Evolutionary conservation across 2,329 filamentous ascomycete genomes (phyloP), one percentile per base, ranked within the genome.

Genomic region (Diplodia mutila): DNA sequence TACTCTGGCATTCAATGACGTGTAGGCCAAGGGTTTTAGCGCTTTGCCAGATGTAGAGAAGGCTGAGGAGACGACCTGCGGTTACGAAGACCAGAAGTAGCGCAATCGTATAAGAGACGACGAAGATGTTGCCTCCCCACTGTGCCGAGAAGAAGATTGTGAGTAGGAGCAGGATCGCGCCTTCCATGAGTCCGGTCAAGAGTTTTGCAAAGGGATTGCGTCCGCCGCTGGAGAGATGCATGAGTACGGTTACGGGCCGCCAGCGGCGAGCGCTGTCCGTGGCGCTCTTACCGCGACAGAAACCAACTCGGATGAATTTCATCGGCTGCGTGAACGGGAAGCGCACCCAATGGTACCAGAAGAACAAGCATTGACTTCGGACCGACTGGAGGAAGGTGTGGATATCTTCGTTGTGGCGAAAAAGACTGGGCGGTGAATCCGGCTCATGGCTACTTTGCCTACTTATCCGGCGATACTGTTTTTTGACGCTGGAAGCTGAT

Each of bases 1-100:
- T 42, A 16, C 21, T 46, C 12, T 66, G 59, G 23, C 65, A 67
- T 14, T 67, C 57, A 18, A 67, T 37, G 34, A 67, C 65, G 27
- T 67, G 65, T 27, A 67, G 7, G 4, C 65, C 65, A 16, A 57
- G 57, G 1, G 34, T 29, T 21, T 67, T 27, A 3, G 65, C 21
- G 21, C 54, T 59, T 4, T 21, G 21, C 34, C 34, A 59, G 34
- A 59, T 46, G 37, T 59, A 59, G 5, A 23, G 1, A 1, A 59
- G 29, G 21, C 34, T 46, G 1, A 59, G 0, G 21, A 59, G 37
- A 6, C 54, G 54, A 9, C 54, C 54, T 11, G 18, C 23, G 4
- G 54, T 59, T 4, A 59, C 54, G 5, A 46, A 9, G 5, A 59
- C 5, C 1, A 59, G 34, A 6, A 59, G 54, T 1, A 59, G 12